These are phyloP conservation scores for Monosporascus sp. DNA, from an alignment of 2,329 filamentous ascomycete species.

Conservation along the genomic window DNA sequence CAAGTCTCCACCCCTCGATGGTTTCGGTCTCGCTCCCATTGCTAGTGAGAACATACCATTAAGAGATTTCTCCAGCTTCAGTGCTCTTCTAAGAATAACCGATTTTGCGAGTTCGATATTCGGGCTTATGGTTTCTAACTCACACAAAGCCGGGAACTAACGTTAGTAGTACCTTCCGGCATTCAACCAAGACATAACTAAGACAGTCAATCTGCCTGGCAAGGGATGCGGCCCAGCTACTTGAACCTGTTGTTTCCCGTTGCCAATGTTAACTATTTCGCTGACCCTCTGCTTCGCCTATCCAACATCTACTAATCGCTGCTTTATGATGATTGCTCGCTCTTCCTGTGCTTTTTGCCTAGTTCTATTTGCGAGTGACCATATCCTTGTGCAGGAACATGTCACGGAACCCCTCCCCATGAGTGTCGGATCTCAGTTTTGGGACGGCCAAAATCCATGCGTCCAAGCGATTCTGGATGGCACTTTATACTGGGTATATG, in stretches of 20 bases:
- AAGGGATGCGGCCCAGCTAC: neutral
- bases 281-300: no score
- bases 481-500: neutral
- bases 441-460: neutral
- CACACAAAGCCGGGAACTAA: no score
- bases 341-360: neutral
- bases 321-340: neutral
- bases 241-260: neutral
- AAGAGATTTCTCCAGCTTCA: no score
- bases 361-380: neutral
- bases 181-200: neutral
- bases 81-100: no score
- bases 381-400: neutral
- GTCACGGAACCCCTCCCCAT: neutral
- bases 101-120: no score
- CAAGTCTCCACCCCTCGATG: no score
- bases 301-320: no score
- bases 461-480: neutral
- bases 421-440: neutral
- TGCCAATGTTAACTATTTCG: neutral
- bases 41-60: no score
- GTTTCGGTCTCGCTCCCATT: no score
- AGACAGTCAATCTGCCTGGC: neutral
- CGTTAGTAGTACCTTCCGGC: neutral
- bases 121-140: no score